Evolutionary conservation across 768 basidiomycete genomes (phyloP).

Genomic region (Hemileccinum rubropunctum): DNA sequence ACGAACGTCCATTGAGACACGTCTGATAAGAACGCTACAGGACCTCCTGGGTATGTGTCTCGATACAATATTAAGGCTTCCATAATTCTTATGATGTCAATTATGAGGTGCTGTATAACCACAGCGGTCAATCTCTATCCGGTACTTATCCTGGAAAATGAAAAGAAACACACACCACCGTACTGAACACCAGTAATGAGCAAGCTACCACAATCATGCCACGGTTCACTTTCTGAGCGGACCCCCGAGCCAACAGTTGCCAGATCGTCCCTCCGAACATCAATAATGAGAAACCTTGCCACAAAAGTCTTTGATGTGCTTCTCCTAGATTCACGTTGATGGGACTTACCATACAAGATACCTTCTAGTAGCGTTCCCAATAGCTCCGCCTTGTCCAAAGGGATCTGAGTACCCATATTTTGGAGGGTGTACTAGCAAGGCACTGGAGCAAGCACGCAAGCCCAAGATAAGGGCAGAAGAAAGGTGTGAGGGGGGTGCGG

Average conservation of each 20-base stretch:
- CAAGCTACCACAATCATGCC: not conserved
- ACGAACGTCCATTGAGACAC: constrained; percentile 19
- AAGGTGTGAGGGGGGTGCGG: not conserved
- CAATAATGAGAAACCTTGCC: constrained; percentile 28
- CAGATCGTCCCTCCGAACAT: constrained; percentile 30
- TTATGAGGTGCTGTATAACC: constrained; percentile 10
- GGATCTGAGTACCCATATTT: not conserved
- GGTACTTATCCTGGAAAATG: too few relatives aligned
- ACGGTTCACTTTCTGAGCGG: not conserved
- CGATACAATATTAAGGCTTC: constrained; percentile 18
- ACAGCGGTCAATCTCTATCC: not conserved
- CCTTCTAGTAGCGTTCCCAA: constrained; percentile 2
- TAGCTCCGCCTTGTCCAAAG: constrained; percentile 7
- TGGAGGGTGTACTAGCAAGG: not conserved
- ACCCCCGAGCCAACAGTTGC: constrained; percentile 7
- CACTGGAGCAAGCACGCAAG: not conserved
- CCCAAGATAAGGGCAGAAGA: not conserved
- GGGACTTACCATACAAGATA: constrained; percentile 3
- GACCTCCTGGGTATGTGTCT: constrained; percentile 15
- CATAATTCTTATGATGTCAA: constrained; percentile 13
- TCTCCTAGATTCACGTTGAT: not conserved
- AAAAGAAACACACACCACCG: constrained; percentile 10
- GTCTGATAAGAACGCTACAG: constrained; percentile 21
- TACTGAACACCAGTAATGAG: constrained; percentile 22
- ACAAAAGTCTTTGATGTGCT: not conserved